phyloP scores from a whole-genome alignment of 768 basidiomycete genomes.

The Dictyophora rubrovolvata region DNA sequence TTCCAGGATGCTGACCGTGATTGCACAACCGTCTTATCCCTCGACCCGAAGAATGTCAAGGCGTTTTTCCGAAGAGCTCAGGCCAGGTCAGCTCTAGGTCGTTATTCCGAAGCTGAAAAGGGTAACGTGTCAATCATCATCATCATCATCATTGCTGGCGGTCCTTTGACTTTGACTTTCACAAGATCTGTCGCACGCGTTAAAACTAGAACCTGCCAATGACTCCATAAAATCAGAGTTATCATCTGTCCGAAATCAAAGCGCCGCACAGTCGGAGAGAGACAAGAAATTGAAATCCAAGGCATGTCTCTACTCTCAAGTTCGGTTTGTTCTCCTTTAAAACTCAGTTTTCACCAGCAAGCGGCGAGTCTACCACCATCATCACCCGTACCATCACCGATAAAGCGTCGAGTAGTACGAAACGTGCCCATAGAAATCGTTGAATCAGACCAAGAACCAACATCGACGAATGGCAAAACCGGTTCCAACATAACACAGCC shows the following conservation, averaged over 20 bases:
- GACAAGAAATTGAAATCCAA: slow-evolving; percentile 26
- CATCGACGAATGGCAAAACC: background rate
- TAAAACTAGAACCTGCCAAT: slow-evolving; percentile 57
- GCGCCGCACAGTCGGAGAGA: slow-evolving; percentile 19
- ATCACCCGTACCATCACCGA: slow-evolving; percentile 38
- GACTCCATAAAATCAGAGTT: slow-evolving; percentile 54
- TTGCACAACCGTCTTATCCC: slow-evolving; percentile 51
- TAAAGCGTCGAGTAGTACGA: slow-evolving; percentile 19
- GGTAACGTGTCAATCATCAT: slow-evolving; percentile 31
- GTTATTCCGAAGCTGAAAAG: slow-evolving; percentile 45
- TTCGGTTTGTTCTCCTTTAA: background rate
- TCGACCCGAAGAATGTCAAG: slow-evolving; percentile 59
- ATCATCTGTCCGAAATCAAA: slow-evolving; percentile 33
- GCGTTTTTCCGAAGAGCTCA: slow-evolving; percentile 72
- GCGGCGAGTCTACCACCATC: slow-evolving; percentile 3
- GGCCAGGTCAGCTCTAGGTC: slow-evolving; percentile 49
- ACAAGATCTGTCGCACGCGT: slow-evolving; percentile 51
- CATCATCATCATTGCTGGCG: background rate
- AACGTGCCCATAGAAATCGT: slow-evolving; percentile 52
- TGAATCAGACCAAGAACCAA: slow-evolving; percentile 22
- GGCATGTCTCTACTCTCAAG: slow-evolving; percentile 12
- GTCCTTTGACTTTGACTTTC: background rate
- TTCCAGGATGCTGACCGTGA: slow-evolving; percentile 75
- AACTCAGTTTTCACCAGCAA: no score
- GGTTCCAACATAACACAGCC: slow-evolving; percentile 9